These are phyloP conservation scores for Dentipellis sp. DNA, from an alignment of 768 basidiomycete genomes.

Conservation along the genomic window DNA sequence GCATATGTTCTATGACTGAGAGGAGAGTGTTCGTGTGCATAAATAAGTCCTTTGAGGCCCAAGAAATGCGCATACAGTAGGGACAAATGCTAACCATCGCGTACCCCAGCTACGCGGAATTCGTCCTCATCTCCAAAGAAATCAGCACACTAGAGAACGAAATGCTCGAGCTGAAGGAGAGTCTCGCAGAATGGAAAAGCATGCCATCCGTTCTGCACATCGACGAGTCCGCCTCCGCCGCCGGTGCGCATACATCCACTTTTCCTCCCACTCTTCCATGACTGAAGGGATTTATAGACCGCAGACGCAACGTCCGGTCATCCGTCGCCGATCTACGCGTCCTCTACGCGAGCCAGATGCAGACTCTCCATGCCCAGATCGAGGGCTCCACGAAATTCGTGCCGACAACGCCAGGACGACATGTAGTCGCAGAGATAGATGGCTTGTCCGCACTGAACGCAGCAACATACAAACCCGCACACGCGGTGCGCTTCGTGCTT, in stretches of 20 bases:
- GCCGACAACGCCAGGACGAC: conserved; percentile 83
- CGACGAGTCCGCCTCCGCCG: conserved; percentile 64
- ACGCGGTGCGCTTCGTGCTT: conserved; percentile 81
- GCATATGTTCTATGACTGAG: background rate
- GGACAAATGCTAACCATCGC: background rate
- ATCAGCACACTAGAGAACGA: conserved; percentile 94
- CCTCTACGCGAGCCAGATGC: conserved; percentile 92
- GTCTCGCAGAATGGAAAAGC: conserved; percentile 89
- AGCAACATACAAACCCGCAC: conserved; percentile 90
- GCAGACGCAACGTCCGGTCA: conserved; percentile 63
- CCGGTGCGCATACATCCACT: conserved; percentile 27
- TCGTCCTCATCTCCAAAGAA: conserved; percentile 94
- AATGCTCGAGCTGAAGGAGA: conserved; percentile 93
- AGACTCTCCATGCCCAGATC: conserved; percentile 78
- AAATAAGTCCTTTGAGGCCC: no score
- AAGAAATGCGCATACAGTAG: background rate
- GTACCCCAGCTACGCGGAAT: conserved; percentile 79
- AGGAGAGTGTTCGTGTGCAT: no score
- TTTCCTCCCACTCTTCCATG: conserved; percentile 6
- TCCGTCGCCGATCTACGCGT: conserved; percentile 94
- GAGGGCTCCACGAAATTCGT: conserved; percentile 95
- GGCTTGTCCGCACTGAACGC: conserved; percentile 79
- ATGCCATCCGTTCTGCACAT: conserved; percentile 92
- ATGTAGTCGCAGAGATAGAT: conserved; percentile 81
- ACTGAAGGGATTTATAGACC: conserved; percentile 24